Evolutionary conservation across 192 early-diverging fungal genomes (phyloP).

Genomic region (Podila minutissima): DNA sequence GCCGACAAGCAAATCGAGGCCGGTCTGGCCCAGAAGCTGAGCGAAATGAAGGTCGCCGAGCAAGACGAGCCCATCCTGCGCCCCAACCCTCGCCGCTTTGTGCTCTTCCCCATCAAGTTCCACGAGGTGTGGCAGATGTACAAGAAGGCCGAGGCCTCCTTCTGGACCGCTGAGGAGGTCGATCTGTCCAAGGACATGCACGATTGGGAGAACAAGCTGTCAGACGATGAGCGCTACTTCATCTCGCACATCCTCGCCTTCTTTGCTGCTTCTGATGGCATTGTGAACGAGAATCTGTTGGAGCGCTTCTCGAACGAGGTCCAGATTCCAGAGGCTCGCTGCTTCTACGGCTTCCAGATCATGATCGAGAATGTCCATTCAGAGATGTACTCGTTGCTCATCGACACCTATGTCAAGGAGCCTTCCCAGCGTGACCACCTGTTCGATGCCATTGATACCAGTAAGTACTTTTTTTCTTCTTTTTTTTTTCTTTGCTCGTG

Average conservation of each 20-base stretch:
- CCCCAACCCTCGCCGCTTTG: constrained; percentile 84
- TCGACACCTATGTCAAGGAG: constrained; percentile 96
- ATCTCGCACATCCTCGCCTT: constrained; percentile 94
- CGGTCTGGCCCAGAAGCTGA: constrained; percentile 30
- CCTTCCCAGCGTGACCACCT: constrained; percentile 81
- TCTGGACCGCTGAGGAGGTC: constrained; percentile 97
- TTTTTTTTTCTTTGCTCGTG: neutral
- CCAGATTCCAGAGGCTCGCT: constrained; percentile 93
- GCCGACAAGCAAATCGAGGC: constrained; percentile 39
- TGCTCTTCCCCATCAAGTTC: constrained; percentile 94
- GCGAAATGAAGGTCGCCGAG: constrained; percentile 41
- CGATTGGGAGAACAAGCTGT: constrained; percentile 91
- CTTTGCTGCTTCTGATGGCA: constrained; percentile 95
- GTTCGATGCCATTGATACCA: constrained; percentile 94
- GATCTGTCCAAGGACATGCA: constrained; percentile 91
- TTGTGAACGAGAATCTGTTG: constrained; percentile 96
- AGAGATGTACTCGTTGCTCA: constrained; percentile 95
- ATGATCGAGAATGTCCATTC: constrained; percentile 98
- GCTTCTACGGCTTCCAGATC: constrained; percentile 98
- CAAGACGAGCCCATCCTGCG: constrained; percentile 57
- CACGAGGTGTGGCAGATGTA: constrained; percentile 97
- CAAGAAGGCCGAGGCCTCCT: constrained; percentile 97
- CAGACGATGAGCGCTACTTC: constrained; percentile 89
- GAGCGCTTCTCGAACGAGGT: constrained; percentile 92
- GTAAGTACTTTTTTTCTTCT: constrained; percentile 48